Percentiles rank a stretch among this genome's conserved stretches.
phyloP scores from a whole-genome alignment of 1,139 yeast species.

The Spencermartinsiella ligniputridi region DNA sequence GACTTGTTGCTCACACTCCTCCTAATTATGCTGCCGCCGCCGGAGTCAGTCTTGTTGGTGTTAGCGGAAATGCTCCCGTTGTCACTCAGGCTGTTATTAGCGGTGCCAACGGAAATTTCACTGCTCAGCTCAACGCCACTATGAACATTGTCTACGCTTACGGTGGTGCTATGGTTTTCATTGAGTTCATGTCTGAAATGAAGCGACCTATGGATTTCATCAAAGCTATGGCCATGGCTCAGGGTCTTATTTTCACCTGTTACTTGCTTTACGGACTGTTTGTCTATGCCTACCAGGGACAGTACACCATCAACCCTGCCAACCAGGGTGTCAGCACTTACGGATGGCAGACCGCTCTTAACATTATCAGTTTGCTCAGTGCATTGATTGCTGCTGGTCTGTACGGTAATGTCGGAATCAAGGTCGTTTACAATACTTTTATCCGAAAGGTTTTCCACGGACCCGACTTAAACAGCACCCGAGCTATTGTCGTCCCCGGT shows the following conservation, averaged over 20 bases:
- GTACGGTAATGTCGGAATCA: conserved; percentile 44
- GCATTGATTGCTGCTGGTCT: conserved; percentile 43
- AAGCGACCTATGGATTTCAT: conserved; percentile 44
- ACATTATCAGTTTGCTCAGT: conserved; percentile 37
- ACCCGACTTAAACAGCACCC: conserved; percentile 35
- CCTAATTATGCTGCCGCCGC: conserved; percentile 37
- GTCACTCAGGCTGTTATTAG: conserved; percentile 25
- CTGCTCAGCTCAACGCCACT: conserved; percentile 36
- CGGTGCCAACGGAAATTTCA: conserved; percentile 28
- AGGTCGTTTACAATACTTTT: conserved; percentile 39
- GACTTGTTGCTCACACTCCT: conserved; percentile 32
- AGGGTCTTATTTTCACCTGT: conserved; percentile 37
- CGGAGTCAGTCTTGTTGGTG: conserved; percentile 19
- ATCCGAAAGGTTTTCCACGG: conserved; percentile 34
- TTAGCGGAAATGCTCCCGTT: conserved; percentile 17
- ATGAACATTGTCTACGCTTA: conserved; percentile 46
- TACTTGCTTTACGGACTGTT: conserved; percentile 41
- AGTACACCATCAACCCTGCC: conserved; percentile 40
- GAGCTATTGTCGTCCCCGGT: no score
- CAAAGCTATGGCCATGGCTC: conserved; percentile 44
- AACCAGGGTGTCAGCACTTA: conserved; percentile 38
- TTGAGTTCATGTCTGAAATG: conserved; percentile 45
- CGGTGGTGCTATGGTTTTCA: conserved; percentile 46
- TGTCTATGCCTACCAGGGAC: conserved; percentile 43
- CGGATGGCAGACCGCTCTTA: conserved; percentile 41